phyloP scores from a whole-genome alignment of 139 green algal species.

The Coccomyxa sp. region DNA sequence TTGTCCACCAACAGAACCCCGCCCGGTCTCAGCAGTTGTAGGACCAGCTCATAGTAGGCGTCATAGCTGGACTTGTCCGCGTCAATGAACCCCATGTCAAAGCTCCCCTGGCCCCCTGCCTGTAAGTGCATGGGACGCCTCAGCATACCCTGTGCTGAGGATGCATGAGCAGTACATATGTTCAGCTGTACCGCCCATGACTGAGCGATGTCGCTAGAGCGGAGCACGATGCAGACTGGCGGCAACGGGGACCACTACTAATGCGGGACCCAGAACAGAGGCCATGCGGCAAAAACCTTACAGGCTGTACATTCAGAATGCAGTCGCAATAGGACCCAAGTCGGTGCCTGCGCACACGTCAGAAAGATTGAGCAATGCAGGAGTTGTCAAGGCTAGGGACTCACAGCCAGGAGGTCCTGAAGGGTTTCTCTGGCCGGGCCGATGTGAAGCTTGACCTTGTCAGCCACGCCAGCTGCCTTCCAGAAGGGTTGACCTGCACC shows the following conservation, averaged over 20 bases:
- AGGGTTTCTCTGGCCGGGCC: background rate
- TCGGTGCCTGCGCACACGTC: too few species aligned
- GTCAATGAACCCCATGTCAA: conserved; percentile 18
- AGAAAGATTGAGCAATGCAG: too few species aligned
- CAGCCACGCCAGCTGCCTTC: conserved; percentile 3
- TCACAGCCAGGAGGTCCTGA: background rate
- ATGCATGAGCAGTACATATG: background rate
- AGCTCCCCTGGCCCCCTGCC: background rate
- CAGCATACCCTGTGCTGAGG: background rate
- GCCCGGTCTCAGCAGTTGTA: conserved; percentile 5
- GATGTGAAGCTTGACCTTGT: conserved; percentile 3
- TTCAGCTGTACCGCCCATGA: background rate
- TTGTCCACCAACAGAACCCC: conserved; percentile 13
- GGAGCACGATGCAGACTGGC: too few species aligned
- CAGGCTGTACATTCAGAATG: too few species aligned
- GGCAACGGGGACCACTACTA: too few species aligned
- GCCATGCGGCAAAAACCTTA: too few species aligned
- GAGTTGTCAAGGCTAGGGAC: too few species aligned
- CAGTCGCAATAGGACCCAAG: too few species aligned
- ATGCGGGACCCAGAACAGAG: too few species aligned
- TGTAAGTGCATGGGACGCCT: background rate
- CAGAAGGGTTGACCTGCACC: background rate
- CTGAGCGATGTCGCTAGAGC: too few species aligned
- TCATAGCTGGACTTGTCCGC: conserved; percentile 11
- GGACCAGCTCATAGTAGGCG: conserved; percentile 13